Percentiles rank a stretch among this genome's conserved stretches.
These are phyloP conservation scores for Tuber brumale DNA, from an alignment of 495 filamentous ascomycete species.

Conservation along the genomic window DNA sequence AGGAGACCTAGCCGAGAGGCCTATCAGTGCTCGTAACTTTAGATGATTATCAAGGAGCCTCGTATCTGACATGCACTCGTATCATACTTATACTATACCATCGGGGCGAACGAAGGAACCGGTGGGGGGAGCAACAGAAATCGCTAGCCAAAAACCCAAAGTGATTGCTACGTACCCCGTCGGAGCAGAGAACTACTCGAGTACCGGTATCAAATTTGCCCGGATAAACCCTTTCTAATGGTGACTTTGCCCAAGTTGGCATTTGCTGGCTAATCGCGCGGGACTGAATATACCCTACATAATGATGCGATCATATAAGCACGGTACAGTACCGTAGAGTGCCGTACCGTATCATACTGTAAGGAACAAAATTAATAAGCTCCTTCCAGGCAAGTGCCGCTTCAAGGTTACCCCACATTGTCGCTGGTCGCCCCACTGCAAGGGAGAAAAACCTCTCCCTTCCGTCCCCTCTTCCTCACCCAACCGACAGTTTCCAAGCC, in stretches of 20 bases:
- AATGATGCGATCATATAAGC: not conserved
- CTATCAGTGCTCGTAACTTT: not conserved
- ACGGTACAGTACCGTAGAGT: too few relatives aligned
- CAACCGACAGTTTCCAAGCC: not conserved
- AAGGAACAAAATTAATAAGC: not conserved
- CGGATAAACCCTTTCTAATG: not conserved
- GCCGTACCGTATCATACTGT: too few relatives aligned
- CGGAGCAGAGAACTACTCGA: not conserved
- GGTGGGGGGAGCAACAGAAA: not conserved
- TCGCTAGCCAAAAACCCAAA: not conserved
- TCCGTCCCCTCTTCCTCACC: not conserved
- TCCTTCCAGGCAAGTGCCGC: not conserved
- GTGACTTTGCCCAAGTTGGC: not conserved
- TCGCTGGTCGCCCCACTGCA: not conserved
- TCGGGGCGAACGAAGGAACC: not conserved
- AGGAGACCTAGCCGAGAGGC: not conserved
- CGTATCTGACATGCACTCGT: not conserved
- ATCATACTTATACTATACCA: too few relatives aligned
- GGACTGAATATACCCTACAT: not conserved
- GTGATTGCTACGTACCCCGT: not conserved
- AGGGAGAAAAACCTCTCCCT: not conserved
- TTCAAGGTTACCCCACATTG: not conserved
- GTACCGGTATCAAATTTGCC: not conserved
- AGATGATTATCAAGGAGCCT: not conserved
- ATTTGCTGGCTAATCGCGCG: not conserved